Conservation (phyloP, 2,329 filamentous ascomycete genomes). For the Colletotrichum sp. region DNA sequence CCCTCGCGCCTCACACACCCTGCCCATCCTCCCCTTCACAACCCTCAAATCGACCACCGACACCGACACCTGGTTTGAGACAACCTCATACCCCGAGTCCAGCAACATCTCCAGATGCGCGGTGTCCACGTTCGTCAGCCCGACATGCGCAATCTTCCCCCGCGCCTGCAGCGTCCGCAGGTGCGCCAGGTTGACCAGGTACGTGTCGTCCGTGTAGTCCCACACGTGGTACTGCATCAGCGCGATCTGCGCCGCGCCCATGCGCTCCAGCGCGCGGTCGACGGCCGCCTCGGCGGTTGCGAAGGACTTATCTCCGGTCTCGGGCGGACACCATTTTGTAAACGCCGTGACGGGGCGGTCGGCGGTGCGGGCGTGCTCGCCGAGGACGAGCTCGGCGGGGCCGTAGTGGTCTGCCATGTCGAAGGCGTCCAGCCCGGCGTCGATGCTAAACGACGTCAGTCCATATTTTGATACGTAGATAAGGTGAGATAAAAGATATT, state of each 20-base stretch:
- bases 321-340: slow-evolving; percentile 16
- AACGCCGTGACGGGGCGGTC: background rate
- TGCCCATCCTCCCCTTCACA: background rate
- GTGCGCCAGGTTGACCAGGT: slow-evolving; percentile 8
- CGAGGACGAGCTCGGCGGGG: slow-evolving; percentile 9
- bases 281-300: background rate
- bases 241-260: background rate
- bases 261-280: background rate
- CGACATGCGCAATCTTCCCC: background rate
- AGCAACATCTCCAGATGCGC: slow-evolving; percentile 5
- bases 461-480: no score
- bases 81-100: background rate
- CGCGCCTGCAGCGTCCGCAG: background rate
- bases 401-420: slow-evolving; percentile 43
- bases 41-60: background rate
- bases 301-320: background rate
- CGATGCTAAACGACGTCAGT: background rate
- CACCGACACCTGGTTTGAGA: slow-evolving; percentile 13
- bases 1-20: background rate
- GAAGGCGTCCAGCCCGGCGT: slow-evolving; percentile 29
- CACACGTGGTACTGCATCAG: slow-evolving; percentile 13
- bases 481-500: no score
- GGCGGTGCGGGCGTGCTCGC: background rate
- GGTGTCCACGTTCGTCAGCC: slow-evolving; percentile 12
- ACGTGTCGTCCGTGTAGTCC: slow-evolving; percentile 10